Percentiles rank a stretch among this genome's conserved stretches.
Conservation (phyloP, 495 filamentous ascomycete genomes). For the Talaromyces stipitatus region DNA sequence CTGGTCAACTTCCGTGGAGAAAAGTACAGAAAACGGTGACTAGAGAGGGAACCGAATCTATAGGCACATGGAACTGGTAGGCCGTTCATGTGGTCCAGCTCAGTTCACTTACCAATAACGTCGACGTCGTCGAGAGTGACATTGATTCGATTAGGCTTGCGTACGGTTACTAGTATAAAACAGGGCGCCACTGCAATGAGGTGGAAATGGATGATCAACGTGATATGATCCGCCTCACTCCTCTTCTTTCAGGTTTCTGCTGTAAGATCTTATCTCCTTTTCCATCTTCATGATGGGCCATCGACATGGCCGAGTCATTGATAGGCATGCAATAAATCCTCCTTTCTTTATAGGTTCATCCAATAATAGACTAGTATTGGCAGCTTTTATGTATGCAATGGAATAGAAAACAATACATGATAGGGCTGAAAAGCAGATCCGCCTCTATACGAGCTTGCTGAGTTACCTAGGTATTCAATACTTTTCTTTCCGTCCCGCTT, state of each 20-base stretch:
- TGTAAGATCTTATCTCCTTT: neutral
- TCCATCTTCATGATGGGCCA: neutral
- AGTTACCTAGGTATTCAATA: too few species aligned
- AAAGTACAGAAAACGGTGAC: neutral
- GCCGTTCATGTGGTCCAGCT: neutral
- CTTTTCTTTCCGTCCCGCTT: too few species aligned
- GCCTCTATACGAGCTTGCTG: neutral
- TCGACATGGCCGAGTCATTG: neutral
- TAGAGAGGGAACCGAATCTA: neutral
- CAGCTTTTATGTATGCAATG: neutral
- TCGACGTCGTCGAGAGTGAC: neutral
- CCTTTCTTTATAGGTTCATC: neutral
- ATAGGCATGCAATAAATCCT: neutral
- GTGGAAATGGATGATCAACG: neutral
- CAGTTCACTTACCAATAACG: neutral
- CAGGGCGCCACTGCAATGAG: neutral
- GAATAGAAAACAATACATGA: neutral
- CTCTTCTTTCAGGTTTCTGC: neutral
- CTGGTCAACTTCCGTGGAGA: neutral
- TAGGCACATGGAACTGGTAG: neutral
- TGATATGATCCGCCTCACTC: neutral
- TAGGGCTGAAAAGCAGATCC: neutral
- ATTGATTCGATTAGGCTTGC: neutral
- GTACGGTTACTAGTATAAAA: neutral
- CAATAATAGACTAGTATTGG: neutral